Conservation (phyloP, 768 basidiomycete genomes). For the Lactarius hatsudake region DNA sequence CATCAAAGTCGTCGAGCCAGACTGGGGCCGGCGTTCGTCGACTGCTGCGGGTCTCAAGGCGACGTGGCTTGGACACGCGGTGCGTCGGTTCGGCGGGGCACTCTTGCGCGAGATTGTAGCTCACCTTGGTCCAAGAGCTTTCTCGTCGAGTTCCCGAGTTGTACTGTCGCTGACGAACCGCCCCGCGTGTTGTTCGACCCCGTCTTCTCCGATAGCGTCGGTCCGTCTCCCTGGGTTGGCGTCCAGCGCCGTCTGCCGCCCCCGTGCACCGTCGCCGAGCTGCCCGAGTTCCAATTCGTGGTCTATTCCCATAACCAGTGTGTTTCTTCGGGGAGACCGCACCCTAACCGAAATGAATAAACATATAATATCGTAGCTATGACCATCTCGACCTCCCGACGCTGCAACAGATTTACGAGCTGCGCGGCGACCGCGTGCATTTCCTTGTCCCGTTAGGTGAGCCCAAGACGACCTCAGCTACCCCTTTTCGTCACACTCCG, state of each 20-base stretch:
- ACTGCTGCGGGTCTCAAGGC: slow-evolving; percentile 27
- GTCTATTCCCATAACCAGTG: slow-evolving; percentile 46
- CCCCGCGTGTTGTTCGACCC: slow-evolving; percentile 42
- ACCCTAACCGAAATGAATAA: too few relatives aligned
- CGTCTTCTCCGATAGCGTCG: slow-evolving; percentile 39
- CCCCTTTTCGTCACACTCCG: neutral
- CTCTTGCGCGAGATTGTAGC: neutral
- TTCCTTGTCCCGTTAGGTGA: slow-evolving; percentile 43
- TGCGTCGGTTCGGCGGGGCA: slow-evolving; percentile 21
- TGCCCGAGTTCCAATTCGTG: slow-evolving; percentile 41
- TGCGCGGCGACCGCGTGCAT: slow-evolving; percentile 28
- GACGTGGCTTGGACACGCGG: slow-evolving; percentile 42
- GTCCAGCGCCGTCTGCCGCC: slow-evolving; percentile 35
- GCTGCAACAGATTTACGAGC: slow-evolving; percentile 32
- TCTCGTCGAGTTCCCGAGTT: slow-evolving; percentile 32
- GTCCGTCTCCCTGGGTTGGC: slow-evolving; percentile 33
- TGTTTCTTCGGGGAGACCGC: slow-evolving; percentile 16
- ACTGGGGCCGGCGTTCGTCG: slow-evolving; percentile 26
- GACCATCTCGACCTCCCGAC: slow-evolving; percentile 43
- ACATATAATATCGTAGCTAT: slow-evolving; percentile 33
- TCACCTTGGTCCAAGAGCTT: slow-evolving; percentile 30
- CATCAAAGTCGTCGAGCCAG: slow-evolving; percentile 32
- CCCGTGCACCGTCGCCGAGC: slow-evolving; percentile 39
- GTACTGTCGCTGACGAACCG: slow-evolving; percentile 23
- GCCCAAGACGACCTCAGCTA: neutral